Conservation (phyloP, 441 rosid species). For the Gossypium gossypioides region DNA sequence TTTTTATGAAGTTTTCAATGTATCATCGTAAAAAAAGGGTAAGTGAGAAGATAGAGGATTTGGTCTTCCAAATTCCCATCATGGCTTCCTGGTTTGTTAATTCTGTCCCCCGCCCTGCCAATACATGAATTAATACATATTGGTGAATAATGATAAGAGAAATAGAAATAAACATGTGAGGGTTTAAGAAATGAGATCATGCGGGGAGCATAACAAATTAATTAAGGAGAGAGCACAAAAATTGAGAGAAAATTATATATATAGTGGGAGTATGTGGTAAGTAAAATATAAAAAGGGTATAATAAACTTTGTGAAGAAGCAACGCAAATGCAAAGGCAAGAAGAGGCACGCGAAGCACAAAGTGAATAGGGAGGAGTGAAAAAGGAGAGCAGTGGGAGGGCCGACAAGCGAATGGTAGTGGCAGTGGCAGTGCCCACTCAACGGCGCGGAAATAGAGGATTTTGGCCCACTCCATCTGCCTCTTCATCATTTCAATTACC, state of each 20-base stretch:
- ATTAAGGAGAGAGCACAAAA: not conserved
- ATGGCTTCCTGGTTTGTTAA: not conserved
- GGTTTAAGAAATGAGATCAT: not conserved
- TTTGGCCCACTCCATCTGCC: constrained; percentile 16
- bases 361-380: constrained; percentile 28
- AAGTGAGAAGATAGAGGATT: not conserved
- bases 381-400: constrained; percentile 20
- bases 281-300: not conserved
- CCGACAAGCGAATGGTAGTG: constrained; percentile 39
- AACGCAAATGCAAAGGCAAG: not conserved
- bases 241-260: not conserved
- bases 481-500: not conserved
- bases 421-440: constrained; percentile 31
- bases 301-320: not conserved
- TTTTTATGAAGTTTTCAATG: not conserved
- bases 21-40: not conserved
- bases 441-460: constrained; percentile 34
- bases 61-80: not conserved
- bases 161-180: not conserved
- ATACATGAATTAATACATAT: not conserved
- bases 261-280: not conserved
- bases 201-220: not conserved
- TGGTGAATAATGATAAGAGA: not conserved
- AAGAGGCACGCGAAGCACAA: constrained; percentile 38
- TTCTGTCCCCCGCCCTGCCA: not conserved